A percentile compares a stretch with the other conserved stretches of the same genome.
These are phyloP conservation scores for Melanomma pulvis-pyrius DNA, from an alignment of 495 filamentous ascomycete genomes.

Conservation along the genomic window DNA sequence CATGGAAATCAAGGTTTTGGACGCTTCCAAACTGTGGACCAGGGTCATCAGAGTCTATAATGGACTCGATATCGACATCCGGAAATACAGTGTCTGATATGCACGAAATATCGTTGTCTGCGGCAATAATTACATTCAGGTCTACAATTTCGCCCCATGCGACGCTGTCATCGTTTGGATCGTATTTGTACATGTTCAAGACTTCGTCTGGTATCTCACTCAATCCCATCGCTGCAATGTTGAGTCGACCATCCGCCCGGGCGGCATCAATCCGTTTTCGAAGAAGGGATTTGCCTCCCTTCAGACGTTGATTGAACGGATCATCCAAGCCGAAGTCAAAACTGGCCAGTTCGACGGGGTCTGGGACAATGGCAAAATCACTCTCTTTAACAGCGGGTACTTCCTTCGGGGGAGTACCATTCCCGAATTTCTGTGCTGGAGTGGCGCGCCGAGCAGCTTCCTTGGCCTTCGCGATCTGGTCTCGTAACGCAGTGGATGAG, in stretches of 20 bases:
- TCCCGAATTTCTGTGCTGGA: conserved; percentile 40
- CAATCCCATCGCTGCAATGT: conserved; percentile 84
- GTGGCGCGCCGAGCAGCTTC: conserved; percentile 25
- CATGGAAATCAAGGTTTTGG: conserved; percentile 81
- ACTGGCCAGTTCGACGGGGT: conserved; percentile 57
- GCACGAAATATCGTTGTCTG: conserved; percentile 84
- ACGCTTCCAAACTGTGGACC: conserved; percentile 82
- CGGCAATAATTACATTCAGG: conserved; percentile 81
- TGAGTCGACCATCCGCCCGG: conserved; percentile 78
- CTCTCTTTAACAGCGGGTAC: conserved; percentile 26
- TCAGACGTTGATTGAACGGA: conserved; percentile 45
- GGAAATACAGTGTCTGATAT: conserved; percentile 77
- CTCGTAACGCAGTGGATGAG: conserved; percentile 38
- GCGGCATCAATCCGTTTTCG: conserved; percentile 75
- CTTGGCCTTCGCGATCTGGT: conserved; percentile 38
- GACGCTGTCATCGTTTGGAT: conserved; percentile 52
- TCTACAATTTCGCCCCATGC: conserved; percentile 95
- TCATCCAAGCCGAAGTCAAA: conserved; percentile 42
- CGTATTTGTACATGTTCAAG: conserved; percentile 80
- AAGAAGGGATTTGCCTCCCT: conserved; percentile 58
- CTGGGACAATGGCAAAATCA: conserved; percentile 45
- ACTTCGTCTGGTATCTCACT: conserved; percentile 81
- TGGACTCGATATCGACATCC: conserved; percentile 57
- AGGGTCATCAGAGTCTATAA: conserved; percentile 58
- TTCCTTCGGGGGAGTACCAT: conserved; percentile 13